These are phyloP conservation scores for Athelia psychrophila DNA, from an alignment of 1,284 basidiomycete species.

Conservation along the genomic window DNA sequence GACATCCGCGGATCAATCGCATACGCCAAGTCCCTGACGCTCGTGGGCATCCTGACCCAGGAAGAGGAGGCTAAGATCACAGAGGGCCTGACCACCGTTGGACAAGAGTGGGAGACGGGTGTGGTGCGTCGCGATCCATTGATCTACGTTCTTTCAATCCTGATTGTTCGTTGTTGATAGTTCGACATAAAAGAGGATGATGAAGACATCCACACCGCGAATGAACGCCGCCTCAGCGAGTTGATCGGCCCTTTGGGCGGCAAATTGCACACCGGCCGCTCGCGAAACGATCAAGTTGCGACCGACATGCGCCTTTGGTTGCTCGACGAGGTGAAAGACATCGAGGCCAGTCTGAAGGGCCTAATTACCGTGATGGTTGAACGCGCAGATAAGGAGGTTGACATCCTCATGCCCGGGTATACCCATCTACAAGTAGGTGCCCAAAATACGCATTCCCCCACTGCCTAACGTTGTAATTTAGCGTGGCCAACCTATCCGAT, in stretches of 20 bases:
- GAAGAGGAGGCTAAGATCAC: constrained; percentile 77
- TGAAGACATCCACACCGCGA: constrained; percentile 99
- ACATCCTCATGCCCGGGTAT: constrained; percentile 92
- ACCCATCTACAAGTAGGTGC: constrained; percentile 87
- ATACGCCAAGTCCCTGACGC: constrained; percentile 85
- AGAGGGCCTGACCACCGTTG: constrained; percentile 77
- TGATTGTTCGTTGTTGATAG: constrained; percentile 32
- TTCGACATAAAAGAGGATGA: constrained; percentile 81
- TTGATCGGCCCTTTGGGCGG: constrained; percentile 89
- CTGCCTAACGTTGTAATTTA: constrained; percentile 30
- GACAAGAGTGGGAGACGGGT: constrained; percentile 81
- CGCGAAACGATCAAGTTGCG: constrained; percentile 96
- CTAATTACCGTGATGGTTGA: constrained; percentile 88
- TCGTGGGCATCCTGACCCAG: constrained; percentile 76
- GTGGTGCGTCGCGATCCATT: constrained; percentile 42
- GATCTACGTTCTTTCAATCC: neutral
- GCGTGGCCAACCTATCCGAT: constrained; percentile 97
- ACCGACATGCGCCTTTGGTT: constrained; percentile 98
- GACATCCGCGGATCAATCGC: constrained; percentile 96
- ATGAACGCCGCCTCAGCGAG: constrained; percentile 93
- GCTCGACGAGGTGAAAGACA: constrained; percentile 72
- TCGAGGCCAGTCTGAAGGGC: constrained; percentile 74
- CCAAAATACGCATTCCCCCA: neutral
- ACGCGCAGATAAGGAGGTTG: constrained; percentile 90
- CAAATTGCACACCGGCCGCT: constrained; percentile 94